Evolutionary conservation across 140 eudicot genomes (phyloP).

Genomic region (Oenanthe javanica): DNA sequence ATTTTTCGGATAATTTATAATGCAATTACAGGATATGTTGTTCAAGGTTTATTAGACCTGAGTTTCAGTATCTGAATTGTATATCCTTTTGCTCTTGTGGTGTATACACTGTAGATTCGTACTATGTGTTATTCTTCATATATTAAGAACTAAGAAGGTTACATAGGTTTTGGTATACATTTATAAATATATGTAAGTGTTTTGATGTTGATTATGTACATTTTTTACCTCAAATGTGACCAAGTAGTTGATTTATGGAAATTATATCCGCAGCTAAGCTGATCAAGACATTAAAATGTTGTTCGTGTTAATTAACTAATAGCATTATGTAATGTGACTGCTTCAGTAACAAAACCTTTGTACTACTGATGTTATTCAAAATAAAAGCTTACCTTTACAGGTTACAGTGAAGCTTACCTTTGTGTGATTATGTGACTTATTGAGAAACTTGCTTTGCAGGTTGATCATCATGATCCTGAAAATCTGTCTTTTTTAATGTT

Average conservation of each 20-base stretch:
- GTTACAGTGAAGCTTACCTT: background rate
- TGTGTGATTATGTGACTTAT: background rate
- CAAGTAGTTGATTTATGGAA: background rate
- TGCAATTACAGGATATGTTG: too few species aligned
- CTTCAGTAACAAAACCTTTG: background rate
- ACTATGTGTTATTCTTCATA: too few species aligned
- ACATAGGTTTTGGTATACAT: background rate
- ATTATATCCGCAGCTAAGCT: background rate
- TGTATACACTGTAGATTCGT: too few species aligned
- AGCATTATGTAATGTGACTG: background rate
- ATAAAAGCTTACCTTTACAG: slow-evolving; percentile 21
- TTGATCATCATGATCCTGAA: slow-evolving; percentile 87
- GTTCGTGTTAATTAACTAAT: background rate
- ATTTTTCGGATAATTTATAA: background rate
- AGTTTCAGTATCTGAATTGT: background rate
- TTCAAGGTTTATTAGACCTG: background rate
- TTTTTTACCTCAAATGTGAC: background rate
- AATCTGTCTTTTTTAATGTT: slow-evolving; percentile 71
- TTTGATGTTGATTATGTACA: background rate
- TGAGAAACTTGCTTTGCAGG: slow-evolving; percentile 32
- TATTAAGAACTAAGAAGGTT: too few species aligned
- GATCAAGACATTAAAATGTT: background rate
- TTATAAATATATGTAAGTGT: background rate
- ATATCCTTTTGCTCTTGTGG: background rate
- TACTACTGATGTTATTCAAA: background rate